phyloP scores from a whole-genome alignment of 176 grass and related monocot genomes.

The Alopecurus myosuroides region DNA sequence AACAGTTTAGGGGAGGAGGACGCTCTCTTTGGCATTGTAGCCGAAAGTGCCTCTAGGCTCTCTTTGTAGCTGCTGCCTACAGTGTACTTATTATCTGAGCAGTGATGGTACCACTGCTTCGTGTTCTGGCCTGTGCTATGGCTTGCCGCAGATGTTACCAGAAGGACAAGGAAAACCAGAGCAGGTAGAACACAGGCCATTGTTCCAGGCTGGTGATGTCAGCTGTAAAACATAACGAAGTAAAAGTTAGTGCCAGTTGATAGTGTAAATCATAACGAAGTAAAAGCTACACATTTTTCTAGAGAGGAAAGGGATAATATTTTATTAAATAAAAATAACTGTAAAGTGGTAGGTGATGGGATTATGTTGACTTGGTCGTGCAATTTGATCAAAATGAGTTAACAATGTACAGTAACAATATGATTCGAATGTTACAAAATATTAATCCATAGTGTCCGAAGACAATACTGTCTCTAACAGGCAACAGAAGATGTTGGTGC shows the following conservation, averaged over 20 bases:
- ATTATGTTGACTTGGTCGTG: neutral
- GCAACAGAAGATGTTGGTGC: too few species aligned
- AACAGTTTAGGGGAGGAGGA: neutral
- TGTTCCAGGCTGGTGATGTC: too few species aligned
- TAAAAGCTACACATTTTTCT: too few species aligned
- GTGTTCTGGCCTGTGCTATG: neutral
- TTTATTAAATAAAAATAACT: neutral
- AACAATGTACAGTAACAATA: too few species aligned
- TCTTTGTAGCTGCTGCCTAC: neutral
- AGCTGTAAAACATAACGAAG: too few species aligned
- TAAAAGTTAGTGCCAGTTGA: too few species aligned
- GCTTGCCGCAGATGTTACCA: neutral
- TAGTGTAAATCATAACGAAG: too few species aligned
- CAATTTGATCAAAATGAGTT: neutral
- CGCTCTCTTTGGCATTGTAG: neutral
- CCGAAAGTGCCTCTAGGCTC: neutral
- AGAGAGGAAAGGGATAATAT: neutral
- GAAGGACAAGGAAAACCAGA: too few species aligned
- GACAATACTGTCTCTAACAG: too few species aligned
- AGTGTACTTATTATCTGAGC: neutral
- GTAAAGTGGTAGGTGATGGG: neutral
- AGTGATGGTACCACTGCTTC: neutral
- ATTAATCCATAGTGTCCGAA: too few species aligned
- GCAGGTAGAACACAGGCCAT: too few species aligned
- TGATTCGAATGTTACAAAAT: too few species aligned